Conservation (phyloP, 2,329 filamentous ascomycete species). For the Cladorrhinum sp. region DNA sequence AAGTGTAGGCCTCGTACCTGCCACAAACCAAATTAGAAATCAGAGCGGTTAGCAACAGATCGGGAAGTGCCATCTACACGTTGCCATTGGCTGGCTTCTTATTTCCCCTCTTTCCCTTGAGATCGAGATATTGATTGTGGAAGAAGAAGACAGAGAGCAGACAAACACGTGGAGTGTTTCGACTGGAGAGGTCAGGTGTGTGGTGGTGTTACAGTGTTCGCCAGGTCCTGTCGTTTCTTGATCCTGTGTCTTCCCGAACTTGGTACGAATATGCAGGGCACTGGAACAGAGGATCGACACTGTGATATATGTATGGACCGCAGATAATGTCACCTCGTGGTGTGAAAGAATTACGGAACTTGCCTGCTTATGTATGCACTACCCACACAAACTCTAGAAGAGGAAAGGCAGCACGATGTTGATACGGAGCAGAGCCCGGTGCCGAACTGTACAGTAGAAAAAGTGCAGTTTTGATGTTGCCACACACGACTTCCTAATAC, state of each 20-base stretch:
- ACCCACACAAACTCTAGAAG: background rate
- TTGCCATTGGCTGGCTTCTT: conserved; percentile 7
- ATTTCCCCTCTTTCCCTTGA: conserved; percentile 8
- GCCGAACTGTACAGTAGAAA: background rate
- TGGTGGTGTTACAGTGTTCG: conserved; percentile 9
- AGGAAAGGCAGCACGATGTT: background rate
- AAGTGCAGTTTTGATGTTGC: background rate
- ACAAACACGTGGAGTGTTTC: conserved; percentile 25
- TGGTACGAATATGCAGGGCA: background rate
- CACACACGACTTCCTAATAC: background rate
- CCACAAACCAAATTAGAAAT: conserved; percentile 1
- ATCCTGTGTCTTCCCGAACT: conserved; percentile 5
- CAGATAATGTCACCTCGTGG: background rate
- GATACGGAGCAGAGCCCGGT: background rate
- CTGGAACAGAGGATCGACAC: background rate
- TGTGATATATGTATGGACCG: background rate
- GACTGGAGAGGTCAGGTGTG: conserved; percentile 17
- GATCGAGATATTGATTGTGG: conserved; percentile 21
- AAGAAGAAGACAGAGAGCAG: conserved; percentile 1
- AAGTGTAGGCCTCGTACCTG: background rate
- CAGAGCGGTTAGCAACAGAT: conserved; percentile 16
- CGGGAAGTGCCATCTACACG: background rate
- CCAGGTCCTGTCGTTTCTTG: conserved; percentile 15
- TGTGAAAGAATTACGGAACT: background rate
- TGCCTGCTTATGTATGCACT: background rate